Base-by-base conservation (phyloP, 371 early-diverging fungal species). In the Mortierella sp. region DNA sequence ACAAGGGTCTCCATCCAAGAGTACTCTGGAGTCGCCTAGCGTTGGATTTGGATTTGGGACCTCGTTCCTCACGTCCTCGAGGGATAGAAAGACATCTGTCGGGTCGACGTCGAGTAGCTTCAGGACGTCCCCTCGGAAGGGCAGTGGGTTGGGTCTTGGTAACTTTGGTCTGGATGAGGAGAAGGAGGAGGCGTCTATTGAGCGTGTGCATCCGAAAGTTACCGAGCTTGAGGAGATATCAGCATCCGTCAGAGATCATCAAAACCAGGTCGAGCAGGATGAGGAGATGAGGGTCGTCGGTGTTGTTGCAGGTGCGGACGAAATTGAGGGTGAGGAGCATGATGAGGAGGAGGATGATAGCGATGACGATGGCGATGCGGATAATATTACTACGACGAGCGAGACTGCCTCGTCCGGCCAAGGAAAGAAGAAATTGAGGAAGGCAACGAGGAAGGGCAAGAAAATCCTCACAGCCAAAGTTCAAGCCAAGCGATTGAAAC, bases 21-120 rank as follows among this genome's bases (percentile, higher is more conserved):
- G 54, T 10, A 16, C 50, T 9, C 52, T 28, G 3, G 76, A 24
- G 21, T 50, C 75, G 10, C 71, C 57, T 24, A 76, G 79, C 26
- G 84, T 84, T 26, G 84, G 84, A 34, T 84, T 80, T 75, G 80
- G 73, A 16, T 84, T 84, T 70, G 84, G 80, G 45, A 54, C 72
- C 26, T 75, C 83, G 16, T 82, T 82, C 52, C 44, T 82, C 0
- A 58, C 54, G 6, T 47, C 38, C 10, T 47, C 78, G 34, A 82
- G 34, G 57, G 77, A 81, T 26, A n/a, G 58, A 28, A n/a, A 44
- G 60, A 58, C 21, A n/a, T 73, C 72, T 52, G n/a, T 44, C 3
- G 76, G 47, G 10, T n/a, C 42, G 19, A 14, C 72, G 9, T 19
- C 65, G 11, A 50, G 50, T 50, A 42, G 68, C 38, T 68, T 42